phyloP scores from a whole-genome alignment of 352 stramenopile genomes.

The Phytophthora quininea region DNA sequence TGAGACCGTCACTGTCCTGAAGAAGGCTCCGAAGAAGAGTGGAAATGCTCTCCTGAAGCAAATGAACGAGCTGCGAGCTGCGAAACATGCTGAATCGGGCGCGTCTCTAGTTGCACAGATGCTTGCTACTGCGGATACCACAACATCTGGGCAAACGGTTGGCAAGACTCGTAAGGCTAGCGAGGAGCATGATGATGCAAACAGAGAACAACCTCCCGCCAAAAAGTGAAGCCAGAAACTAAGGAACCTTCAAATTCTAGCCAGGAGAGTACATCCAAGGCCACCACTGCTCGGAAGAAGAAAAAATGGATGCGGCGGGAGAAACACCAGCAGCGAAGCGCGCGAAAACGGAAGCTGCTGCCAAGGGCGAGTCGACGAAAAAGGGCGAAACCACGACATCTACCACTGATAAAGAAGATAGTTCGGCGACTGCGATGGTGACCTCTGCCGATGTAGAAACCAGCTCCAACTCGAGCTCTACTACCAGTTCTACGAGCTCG shows the following conservation, averaged over 20 bases:
- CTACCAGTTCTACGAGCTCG: conserved; percentile 14
- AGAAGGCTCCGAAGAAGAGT: conserved; percentile 37
- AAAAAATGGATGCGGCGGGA: conserved; percentile 43
- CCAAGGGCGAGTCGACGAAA: conserved; percentile 28
- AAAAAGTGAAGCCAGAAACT: conserved; percentile 33
- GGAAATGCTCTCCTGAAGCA: conserved; percentile 37
- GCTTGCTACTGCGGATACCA: conserved; percentile 18
- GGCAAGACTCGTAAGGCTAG: conserved; percentile 29
- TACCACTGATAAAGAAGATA: conserved; percentile 21
- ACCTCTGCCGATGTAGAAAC: conserved; percentile 9
- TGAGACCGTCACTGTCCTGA: background rate
- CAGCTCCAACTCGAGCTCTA: conserved; percentile 21
- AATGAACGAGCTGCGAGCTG: conserved; percentile 25
- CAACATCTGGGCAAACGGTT: conserved; percentile 12
- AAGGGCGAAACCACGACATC: conserved; percentile 20
- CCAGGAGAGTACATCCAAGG: conserved; percentile 12
- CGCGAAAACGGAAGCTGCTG: conserved; percentile 31
- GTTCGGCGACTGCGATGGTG: conserved; percentile 1
- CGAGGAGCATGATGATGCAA: conserved; percentile 13
- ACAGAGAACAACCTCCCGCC: conserved; percentile 18
- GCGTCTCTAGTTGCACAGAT: conserved; percentile 27
- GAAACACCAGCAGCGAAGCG: conserved; percentile 44
- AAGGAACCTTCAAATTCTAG: conserved; percentile 32
- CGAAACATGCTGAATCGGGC: conserved; percentile 32
- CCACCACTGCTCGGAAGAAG: conserved; percentile 33